phyloP scores from a whole-genome alignment of 2,329 filamentous ascomycete species.

The Diaporthe destruens region DNA sequence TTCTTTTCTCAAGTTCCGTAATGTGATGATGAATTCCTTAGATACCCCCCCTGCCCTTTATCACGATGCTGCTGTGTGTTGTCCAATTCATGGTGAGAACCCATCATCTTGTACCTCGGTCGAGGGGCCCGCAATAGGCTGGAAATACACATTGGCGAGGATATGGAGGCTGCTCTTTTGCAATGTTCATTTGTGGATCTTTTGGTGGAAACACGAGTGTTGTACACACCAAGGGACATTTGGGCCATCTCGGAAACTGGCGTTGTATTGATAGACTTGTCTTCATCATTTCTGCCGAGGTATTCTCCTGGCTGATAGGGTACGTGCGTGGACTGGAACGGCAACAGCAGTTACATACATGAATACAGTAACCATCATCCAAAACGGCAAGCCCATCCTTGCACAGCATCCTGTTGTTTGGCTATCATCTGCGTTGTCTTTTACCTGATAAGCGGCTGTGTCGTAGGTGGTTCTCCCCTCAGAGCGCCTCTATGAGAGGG shows the following conservation, averaged over 20 bases:
- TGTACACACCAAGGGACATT: constrained; percentile 2
- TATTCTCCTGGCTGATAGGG: neutral
- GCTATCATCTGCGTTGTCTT: too few species aligned
- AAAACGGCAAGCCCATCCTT: too few species aligned
- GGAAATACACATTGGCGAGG: neutral
- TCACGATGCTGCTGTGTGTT: constrained; percentile 16
- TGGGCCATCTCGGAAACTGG: constrained; percentile 4
- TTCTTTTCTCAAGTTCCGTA: constrained; percentile 30
- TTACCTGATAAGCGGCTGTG: too few species aligned
- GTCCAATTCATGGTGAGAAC: neutral
- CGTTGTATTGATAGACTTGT: constrained; percentile 22
- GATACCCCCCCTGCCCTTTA: constrained; percentile 21
- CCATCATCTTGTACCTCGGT: constrained; percentile 8
- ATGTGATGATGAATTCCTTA: constrained; percentile 13
- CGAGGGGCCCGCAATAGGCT: neutral
- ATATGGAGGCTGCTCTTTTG: neutral
- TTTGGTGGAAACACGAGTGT: constrained; percentile 3
- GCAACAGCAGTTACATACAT: neutral
- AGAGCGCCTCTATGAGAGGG: too few species aligned
- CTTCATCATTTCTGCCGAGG: constrained; percentile 5
- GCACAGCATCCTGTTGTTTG: too few species aligned
- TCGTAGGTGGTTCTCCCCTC: too few species aligned
- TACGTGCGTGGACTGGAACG: neutral
- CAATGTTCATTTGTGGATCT: neutral
- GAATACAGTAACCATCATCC: too few species aligned